Evolutionary conservation across 2,329 filamentous ascomycete genomes (phyloP).

Genomic region (Botrytis cinerea): DNA sequence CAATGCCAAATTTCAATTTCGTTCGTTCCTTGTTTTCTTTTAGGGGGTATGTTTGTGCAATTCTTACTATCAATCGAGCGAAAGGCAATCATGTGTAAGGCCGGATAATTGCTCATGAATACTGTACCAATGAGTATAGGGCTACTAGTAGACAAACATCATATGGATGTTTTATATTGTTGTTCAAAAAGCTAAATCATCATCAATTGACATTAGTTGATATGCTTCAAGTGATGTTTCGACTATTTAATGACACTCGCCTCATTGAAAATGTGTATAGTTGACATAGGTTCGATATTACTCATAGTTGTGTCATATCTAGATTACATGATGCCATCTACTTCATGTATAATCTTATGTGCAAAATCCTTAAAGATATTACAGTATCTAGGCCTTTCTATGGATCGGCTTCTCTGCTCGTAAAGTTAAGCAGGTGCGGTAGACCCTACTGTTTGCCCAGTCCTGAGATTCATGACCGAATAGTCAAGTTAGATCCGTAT

Average conservation of each 20-base stretch:
- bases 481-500: not conserved
- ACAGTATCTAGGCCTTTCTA: not conserved
- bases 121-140: not conserved
- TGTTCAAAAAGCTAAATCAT: not conserved
- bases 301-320: not conserved
- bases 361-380: not conserved
- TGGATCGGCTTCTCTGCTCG: too few relatives aligned
- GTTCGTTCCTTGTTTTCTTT: not conserved
- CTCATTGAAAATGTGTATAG: not conserved
- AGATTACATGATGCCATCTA: not conserved
- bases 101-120: not conserved
- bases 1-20: not conserved
- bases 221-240: too few relatives aligned
- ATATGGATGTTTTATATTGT: not conserved
- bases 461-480: not conserved
- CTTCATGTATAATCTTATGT: not conserved
- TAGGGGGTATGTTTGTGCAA: not conserved
- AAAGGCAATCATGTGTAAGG: not conserved
- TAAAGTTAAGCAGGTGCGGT: not conserved
- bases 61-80: not conserved
- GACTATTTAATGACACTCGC: too few relatives aligned
- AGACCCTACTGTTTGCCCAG: not conserved
- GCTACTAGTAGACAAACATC: not conserved
- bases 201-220: not conserved
- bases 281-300: not conserved